Base-by-base conservation (phyloP, 805 yeast species). In the Saturnispora quitensis region DNA sequence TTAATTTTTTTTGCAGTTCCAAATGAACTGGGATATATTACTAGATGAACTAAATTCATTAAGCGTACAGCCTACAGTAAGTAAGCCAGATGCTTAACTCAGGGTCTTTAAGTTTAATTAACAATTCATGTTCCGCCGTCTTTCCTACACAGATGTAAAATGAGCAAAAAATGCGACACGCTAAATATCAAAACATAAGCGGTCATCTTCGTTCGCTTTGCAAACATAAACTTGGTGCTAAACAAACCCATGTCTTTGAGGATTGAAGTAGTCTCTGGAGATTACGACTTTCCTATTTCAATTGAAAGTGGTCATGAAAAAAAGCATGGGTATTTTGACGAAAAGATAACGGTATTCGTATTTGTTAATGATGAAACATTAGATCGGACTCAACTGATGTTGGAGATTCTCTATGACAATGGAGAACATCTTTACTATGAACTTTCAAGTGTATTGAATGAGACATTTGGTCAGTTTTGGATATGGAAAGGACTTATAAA, bases 281-380 rank as follows among this genome's bases (percentile, higher is more conserved):
- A 22, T 33, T 15, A 12, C 8, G 45, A 47, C 28, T 12, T 20
- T 4, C 24, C 25, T 8, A 12, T 25, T 36, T 18, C 2, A 12
- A 12, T 8, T 5, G 31, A 35, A 31, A 6, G 27, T 55, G 69
- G 76, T 31, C 66, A 66, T 5, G 67, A 65, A 24, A 76, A 79
- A 53, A 66, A 74, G 47, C 18, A 55, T 25, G 62, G 52, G 6
- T 59, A 53, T 28, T 58, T 60, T 45, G 62, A 60, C 43, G 62
- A 60, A 38, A n/a, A 17, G 2, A 3, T 59, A 15, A 33, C 18
- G 1, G 48, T 51, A 6, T 59, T 49, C 20, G 43, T 60, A 4
- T 20, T 8, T 9, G 20, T 22, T 4, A 24, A 18, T 18, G 20
- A 31, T 18, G 46, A 25, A 22, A 31, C 17, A 20, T 17, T 13